Base-by-base conservation (phyloP, 2,329 filamentous ascomycete species). In the Knufia fluminis region DNA sequence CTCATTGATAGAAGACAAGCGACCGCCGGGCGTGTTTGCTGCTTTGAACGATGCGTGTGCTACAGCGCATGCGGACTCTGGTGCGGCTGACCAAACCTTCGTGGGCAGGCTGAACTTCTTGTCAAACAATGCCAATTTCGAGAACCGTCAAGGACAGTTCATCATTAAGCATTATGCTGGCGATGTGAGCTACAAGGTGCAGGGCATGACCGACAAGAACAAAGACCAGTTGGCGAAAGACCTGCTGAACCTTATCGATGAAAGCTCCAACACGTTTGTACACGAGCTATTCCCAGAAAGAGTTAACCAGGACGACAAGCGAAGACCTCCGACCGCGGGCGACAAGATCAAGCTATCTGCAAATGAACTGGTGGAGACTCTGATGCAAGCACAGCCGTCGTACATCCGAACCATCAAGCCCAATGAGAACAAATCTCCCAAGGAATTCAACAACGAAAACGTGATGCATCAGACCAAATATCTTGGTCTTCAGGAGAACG, bases 371-470 rank as follows among this genome's bases (percentile, higher is more conserved):
- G 92, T 98, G 1, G 82, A 90, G 1, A 97, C 92, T 1, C 69
- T 98, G 60, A 97, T 96, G 90, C 94, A 96, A 69, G 91, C 89
- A 50, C 87, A 92, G 59, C 92, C 92, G 1, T 96, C 90, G 2
- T 98, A 98, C 64, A 98, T 98, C 60, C 87, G 92, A 65, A 98
- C 92, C 0, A 97, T 98, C 72, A 98, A 98, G 70, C 92, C 92
- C 1, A 98, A 98, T 71, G 92, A 98, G 69, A 97, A 96, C 73
- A 98, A 97, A 68, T 95, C 90, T 2, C 85, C 89, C 0, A 83
- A 81, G 9, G 92, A 98, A 64, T 98, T 95, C 68, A 96, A 95
- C 60, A 77, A 79, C 17, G 81, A 82, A 24, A 97, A 97, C 60
- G 92, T 98, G 17, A 76, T 97, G 61, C 92, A 98, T 75, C 92